phyloP scores from a whole-genome alignment of 2,329 filamentous ascomycete genomes.

The Talaromyces funiculosus region DNA sequence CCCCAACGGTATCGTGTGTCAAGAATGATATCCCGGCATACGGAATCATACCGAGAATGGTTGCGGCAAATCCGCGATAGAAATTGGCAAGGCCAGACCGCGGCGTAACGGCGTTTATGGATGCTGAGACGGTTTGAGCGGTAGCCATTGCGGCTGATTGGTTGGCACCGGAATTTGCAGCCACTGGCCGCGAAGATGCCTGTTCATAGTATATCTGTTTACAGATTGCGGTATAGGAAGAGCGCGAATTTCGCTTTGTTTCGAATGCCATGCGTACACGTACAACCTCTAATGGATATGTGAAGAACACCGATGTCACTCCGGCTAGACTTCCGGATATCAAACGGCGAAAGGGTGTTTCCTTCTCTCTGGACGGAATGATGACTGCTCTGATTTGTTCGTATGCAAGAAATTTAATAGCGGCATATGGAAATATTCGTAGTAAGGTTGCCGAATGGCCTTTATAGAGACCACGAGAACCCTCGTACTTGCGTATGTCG shows the following conservation, averaged over 20 bases:
- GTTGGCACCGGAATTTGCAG: conserved; percentile 34
- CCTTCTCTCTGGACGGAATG: conserved; percentile 65
- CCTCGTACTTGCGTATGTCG: conserved; percentile 74
- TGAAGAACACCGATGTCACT: conserved; percentile 88
- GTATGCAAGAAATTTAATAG: conserved; percentile 96
- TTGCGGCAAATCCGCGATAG: conserved; percentile 88
- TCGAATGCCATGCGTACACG: conserved; percentile 91
- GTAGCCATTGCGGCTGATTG: conserved; percentile 32
- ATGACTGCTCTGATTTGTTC: conserved; percentile 82
- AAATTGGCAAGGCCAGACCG: conserved; percentile 76
- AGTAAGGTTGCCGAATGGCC: conserved; percentile 92
- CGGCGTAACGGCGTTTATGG: conserved; percentile 51
- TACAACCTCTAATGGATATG: conserved; percentile 90
- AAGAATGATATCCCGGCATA: conserved; percentile 96
- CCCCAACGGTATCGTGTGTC: conserved; percentile 84
- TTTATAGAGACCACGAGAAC: conserved; percentile 72
- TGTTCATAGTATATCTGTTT: conserved; percentile 80
- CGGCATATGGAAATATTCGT: conserved; percentile 94
- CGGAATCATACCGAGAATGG: conserved; percentile 88
- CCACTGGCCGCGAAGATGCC: conserved; percentile 35
- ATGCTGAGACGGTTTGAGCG: conserved; percentile 27
- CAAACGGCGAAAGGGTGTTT: conserved; percentile 69
- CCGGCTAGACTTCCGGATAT: conserved; percentile 51
- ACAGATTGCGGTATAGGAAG: conserved; percentile 70
- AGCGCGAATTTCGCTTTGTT: conserved; percentile 67